Conservation (phyloP, 2,329 filamentous ascomycete genomes). For the Davidsoniella neocaledoniae region DNA sequence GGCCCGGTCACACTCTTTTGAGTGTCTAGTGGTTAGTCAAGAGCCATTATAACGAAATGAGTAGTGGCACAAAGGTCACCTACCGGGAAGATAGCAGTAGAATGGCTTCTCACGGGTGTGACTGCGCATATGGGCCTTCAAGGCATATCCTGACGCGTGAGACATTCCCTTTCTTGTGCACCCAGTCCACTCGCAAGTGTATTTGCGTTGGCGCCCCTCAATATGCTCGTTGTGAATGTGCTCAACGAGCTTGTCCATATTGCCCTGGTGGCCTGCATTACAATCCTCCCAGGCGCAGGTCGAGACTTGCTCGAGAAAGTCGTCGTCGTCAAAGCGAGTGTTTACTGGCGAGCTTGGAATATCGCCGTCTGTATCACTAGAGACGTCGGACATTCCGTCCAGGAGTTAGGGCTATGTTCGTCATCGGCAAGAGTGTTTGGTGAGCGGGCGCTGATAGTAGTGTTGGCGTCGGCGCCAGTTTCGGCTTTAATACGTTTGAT, state of each 20-base stretch:
- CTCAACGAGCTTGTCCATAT: conserved; percentile 68
- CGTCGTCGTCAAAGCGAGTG: conserved; percentile 54
- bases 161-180: conserved; percentile 76
- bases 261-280: conserved; percentile 49
- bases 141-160: conserved; percentile 86
- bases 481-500: conserved; percentile 31
- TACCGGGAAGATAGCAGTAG: conserved; percentile 87
- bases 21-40: background rate
- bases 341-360: conserved; percentile 55
- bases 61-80: conserved; percentile 14
- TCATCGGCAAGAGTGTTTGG: conserved; percentile 13
- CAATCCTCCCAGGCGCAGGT: conserved; percentile 67
- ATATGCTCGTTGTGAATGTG: conserved; percentile 91
- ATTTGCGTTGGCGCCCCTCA: conserved; percentile 83
- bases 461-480: conserved; percentile 15
- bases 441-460: conserved; percentile 16
- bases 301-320: conserved; percentile 62
- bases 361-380: conserved; percentile 78
- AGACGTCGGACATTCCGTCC: conserved; percentile 54
- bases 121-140: conserved; percentile 94
- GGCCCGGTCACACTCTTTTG: conserved; percentile 79
- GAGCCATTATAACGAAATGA: background rate
- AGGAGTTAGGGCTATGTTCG: conserved; percentile 32
- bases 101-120: conserved; percentile 98
- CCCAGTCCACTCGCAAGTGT: conserved; percentile 94